A percentile compares a stretch with the other conserved stretches of the same genome.
Conservation (phyloP, 805 yeast genomes). For the Limtongia smithiae region DNA sequence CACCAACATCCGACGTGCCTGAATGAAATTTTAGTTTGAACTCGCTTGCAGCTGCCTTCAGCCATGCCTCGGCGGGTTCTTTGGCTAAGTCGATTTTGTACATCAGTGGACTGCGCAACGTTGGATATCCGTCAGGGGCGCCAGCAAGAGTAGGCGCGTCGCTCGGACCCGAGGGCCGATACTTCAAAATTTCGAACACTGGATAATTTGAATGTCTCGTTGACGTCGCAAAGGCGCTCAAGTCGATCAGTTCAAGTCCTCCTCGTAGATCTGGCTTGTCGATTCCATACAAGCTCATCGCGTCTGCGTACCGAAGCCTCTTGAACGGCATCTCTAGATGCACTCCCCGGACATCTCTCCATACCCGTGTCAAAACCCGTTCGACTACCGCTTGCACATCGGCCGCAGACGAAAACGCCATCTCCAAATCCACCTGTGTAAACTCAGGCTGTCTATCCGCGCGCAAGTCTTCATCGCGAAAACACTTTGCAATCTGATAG, state of each 20-base stretch:
- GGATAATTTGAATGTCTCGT: constrained; percentile 50
- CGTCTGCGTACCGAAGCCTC: constrained; percentile 61
- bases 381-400: constrained; percentile 69
- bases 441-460: constrained; percentile 97
- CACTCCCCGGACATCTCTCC: constrained; percentile 47
- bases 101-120: constrained; percentile 9
- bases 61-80: constrained; percentile 34
- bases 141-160: constrained; percentile 18
- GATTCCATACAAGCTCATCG: constrained; percentile 72
- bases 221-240: constrained; percentile 45
- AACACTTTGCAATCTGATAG: constrained; percentile 89
- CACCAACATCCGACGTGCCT: not conserved
- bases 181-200: constrained; percentile 68
- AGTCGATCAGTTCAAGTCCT: constrained; percentile 40
- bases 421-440: constrained; percentile 94
- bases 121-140: constrained; percentile 28
- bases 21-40: constrained; percentile 5
- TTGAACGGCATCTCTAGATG: constrained; percentile 36
- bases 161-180: constrained; percentile 37
- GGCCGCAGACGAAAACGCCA: constrained; percentile 69
- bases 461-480: constrained; percentile 92
- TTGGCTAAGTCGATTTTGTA: not conserved
- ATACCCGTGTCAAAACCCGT: constrained; percentile 50
- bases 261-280: constrained; percentile 89
- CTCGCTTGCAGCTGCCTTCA: not conserved